phyloP scores from a whole-genome alignment of 164 flowering plant species.

The Magnolia officinalis region DNA sequence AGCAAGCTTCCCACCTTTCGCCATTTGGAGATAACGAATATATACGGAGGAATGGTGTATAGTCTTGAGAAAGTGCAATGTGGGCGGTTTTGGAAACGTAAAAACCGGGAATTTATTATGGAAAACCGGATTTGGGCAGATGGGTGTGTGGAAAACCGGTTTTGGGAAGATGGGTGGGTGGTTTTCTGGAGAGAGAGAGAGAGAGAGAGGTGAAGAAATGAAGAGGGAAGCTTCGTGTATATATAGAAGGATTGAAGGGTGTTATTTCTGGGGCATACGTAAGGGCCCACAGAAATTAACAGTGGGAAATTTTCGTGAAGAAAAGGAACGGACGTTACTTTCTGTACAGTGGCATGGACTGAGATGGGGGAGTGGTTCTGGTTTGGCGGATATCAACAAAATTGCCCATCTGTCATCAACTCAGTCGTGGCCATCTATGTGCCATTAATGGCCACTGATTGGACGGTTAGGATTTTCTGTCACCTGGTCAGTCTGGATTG shows the following conservation, averaged over 20 bases:
- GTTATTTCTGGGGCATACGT: neutral
- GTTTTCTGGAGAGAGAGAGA: conserved; percentile 5
- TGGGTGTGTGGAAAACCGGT: neutral
- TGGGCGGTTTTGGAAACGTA: neutral
- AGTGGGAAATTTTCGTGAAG: neutral
- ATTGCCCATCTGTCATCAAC: neutral
- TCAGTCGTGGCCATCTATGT: neutral
- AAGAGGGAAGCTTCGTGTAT: conserved; percentile 34
- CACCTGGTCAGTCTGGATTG: neutral
- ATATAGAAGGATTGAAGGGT: conserved; percentile 16
- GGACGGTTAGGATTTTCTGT: neutral
- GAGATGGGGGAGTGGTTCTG: neutral
- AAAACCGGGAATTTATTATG: neutral
- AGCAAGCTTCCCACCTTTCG: conserved; percentile 33
- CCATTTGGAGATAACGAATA: conserved; percentile 13
- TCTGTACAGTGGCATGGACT: neutral
- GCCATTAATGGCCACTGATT: neutral
- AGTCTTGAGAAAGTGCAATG: neutral
- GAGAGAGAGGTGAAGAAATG: conserved; percentile 17
- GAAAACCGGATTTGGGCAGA: neutral
- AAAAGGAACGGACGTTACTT: neutral
- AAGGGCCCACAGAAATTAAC: conserved; percentile 3
- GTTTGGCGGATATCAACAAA: neutral
- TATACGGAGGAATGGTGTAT: neutral
- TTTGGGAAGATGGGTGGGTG: neutral